A percentile compares a stretch with the other conserved stretches of the same genome.
These are phyloP conservation scores for Neolentinus lepideus DNA, from an alignment of 1,284 basidiomycete species.

Conservation along the genomic window DNA sequence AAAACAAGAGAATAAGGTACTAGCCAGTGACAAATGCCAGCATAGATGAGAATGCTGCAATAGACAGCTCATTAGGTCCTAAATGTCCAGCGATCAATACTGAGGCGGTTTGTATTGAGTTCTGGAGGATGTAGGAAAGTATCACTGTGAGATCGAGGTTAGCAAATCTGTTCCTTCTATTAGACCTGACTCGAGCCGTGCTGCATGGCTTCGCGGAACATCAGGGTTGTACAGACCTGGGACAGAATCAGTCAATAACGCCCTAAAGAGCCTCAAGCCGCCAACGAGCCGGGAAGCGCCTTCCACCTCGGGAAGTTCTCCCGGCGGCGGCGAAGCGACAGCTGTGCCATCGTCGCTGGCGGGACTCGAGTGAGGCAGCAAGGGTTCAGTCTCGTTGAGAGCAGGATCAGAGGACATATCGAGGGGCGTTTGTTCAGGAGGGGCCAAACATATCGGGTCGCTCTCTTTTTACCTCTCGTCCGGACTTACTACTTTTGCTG, in stretches of 20 bases:
- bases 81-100: slow-evolving; percentile 58
- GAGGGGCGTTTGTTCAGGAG: neutral
- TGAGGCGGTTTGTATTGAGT: slow-evolving; percentile 62
- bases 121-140: slow-evolving; percentile 63
- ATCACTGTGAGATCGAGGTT: slow-evolving; percentile 32
- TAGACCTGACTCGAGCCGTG: neutral
- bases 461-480: neutral
- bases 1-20: slow-evolving; percentile 25
- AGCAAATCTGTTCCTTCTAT: neutral
- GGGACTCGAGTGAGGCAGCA: neutral
- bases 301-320: neutral
- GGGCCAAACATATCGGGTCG: neutral
- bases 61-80: slow-evolving; percentile 62
- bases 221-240: slow-evolving; percentile 9
- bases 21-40: slow-evolving; percentile 70
- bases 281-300: neutral
- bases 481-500: slow-evolving; percentile 1
- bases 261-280: slow-evolving; percentile 4
- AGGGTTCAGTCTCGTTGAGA: neutral
- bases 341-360: neutral
- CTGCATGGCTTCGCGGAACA: neutral
- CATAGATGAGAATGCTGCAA: slow-evolving; percentile 68
- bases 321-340: neutral
- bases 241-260: slow-evolving; percentile 11
- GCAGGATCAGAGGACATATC: neutral